A percentile compares a stretch with the other conserved stretches of the same genome.
phyloP scores from a whole-genome alignment of 148 eudicot genomes.

The Rhododendron williamsianum region DNA sequence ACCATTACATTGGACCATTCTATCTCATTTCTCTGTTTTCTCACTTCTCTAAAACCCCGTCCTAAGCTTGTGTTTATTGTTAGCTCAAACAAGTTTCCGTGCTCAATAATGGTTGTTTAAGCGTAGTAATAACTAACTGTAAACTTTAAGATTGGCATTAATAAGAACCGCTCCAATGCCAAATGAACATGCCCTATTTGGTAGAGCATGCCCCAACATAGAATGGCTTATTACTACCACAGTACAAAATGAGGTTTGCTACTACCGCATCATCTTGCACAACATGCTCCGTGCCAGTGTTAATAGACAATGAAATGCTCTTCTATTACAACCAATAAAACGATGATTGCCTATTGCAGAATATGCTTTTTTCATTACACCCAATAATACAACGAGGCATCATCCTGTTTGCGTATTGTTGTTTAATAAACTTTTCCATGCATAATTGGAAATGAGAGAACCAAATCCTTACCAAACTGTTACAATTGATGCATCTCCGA shows the following conservation, averaged over 20 bases:
- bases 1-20: neutral
- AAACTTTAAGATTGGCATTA: neutral
- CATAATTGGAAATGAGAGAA: neutral
- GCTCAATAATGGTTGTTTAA: neutral
- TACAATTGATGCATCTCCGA: slow-evolving; percentile 83
- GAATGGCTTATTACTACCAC: neutral
- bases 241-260: neutral
- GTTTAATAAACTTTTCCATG: neutral
- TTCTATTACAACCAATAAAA: neutral
- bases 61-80: neutral
- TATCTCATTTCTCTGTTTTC: neutral
- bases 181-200: neutral
- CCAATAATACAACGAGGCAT: neutral
- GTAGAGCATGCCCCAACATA: neutral
- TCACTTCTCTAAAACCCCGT: neutral
- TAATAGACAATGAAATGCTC: neutral
- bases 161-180: neutral
- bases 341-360: neutral
- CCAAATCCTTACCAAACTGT: slow-evolving; percentile 53
- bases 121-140: neutral
- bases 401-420: neutral
- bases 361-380: neutral
- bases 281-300: neutral
- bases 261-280: neutral
- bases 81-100: neutral